Base-by-base conservation (phyloP, 331 rosid genomes). In the Rhamnella rubrinervis region DNA sequence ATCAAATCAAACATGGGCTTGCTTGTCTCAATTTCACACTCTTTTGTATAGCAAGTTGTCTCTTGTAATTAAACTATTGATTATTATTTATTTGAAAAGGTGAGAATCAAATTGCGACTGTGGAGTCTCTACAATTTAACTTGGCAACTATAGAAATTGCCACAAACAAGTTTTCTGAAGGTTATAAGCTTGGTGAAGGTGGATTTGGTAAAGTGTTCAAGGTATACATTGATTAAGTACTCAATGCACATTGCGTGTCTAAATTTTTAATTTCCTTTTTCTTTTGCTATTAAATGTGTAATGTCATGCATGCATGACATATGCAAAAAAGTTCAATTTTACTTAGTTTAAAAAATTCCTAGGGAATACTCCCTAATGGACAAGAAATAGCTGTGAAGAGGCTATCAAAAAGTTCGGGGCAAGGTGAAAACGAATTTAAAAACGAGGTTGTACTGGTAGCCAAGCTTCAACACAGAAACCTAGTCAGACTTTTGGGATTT, bases 401-500 rank as follows among this genome's bases (percentile, higher is more conserved):
- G 55, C 58, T 77, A 15, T 82, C 80, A 9, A 62, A 7, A 35
- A 19, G 64, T 28, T 82, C 81, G 7, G 44, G 59, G 11, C 78
- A 82, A 71, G 81, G 66, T 20, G 21, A 6, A 0, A 8, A 25
- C 4, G 68, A 76, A 66, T 71, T 81, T 20, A 67, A 71, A 52
- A 75, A 74, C 47, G 83, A 82, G 53, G 78, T 71, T 38, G 46
- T 75, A 31, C 8, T 76, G 37, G 57, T 75, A 8, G 78, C 83
- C 1, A 73, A 78, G 38, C 84, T 78, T 64, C 53, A 72, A 37
- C 77, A 85, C 66, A 69, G 61, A 77, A 85, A 82, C 37, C 76
- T 85, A 37, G 87, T 64, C 38, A 80, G 87, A 56, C 56, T 85
- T 2, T 61, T 85, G 28, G 87, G 90, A 4, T 89, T 81, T 63